Evolutionary conservation across 768 basidiomycete species (phyloP).

Genomic region (Gelatoporia subvermispora): DNA sequence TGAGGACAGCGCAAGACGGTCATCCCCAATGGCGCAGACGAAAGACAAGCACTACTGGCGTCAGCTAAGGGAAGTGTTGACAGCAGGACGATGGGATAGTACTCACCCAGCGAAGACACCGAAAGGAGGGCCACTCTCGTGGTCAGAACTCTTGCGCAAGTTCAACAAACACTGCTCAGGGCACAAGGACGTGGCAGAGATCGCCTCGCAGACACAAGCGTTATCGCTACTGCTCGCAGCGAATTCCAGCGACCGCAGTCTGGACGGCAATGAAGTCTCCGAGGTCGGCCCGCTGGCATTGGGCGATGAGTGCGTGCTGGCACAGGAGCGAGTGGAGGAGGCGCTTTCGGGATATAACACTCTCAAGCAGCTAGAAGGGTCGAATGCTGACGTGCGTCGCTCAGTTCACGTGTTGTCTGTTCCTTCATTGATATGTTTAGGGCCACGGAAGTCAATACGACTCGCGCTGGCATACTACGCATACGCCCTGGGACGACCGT

Average conservation of each 20-base stretch:
- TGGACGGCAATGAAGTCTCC: conserved; percentile 38
- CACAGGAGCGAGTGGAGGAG: conserved; percentile 54
- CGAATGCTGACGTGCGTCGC: conserved; percentile 54
- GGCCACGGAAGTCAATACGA: conserved; percentile 50
- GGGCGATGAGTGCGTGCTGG: conserved; percentile 54
- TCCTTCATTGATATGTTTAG: conserved; percentile 3
- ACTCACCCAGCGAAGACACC: conserved; percentile 54
- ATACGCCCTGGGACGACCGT: conserved; percentile 66
- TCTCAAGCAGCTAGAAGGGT: conserved; percentile 44
- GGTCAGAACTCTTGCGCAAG: conserved; percentile 80
- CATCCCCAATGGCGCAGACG: conserved; percentile 32
- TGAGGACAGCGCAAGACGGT: too few relatives aligned
- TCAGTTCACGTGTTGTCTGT: neutral
- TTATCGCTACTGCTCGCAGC: conserved; percentile 46
- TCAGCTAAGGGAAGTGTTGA: conserved; percentile 66
- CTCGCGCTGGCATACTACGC: conserved; percentile 75
- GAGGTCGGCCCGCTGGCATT: conserved; percentile 37
- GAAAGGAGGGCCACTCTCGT: conserved; percentile 50
- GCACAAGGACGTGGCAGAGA: conserved; percentile 53
- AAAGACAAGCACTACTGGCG: conserved; percentile 79
- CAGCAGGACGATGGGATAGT: conserved; percentile 71
- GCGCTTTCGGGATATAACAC: conserved; percentile 47
- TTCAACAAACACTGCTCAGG: conserved; percentile 80
- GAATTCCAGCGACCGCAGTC: conserved; percentile 48
- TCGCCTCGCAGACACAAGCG: conserved; percentile 63